Evolutionary conservation across 257 asterid species (phyloP), one percentile per base, ranked within the genome.

Genomic region (Scutellaria minor): DNA sequence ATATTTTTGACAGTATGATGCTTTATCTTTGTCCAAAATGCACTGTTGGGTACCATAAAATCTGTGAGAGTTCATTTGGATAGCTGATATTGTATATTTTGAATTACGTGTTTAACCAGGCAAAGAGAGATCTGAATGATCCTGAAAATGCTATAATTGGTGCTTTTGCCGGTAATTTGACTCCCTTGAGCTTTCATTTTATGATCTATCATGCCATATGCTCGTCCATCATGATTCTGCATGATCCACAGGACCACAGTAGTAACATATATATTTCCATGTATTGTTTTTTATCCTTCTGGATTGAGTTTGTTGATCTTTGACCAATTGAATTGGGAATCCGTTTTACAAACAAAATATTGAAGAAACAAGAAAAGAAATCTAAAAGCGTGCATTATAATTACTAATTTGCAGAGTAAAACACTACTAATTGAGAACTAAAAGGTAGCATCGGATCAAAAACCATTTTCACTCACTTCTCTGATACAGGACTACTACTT

Each of bases 71-170:
- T 10, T 65, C 60, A 45, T 56, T 51, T 71, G 68, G 73, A 56
- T 45, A 63, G 55, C 37, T 66, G 58, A 65, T 66, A 6, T 65
- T 56, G 14, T 37, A 22, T 15, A 2, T 44, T 62, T 52, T 71
- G 24, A 54, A 66, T 48, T 78, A 53, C 62, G 61, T 59, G 66
- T 71, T 53, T 44, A 13, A 76, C 73, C 87, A 94, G 98, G 97
- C 97, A 47, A 86, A 80, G 84, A 94, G 99, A 81, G 99, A 94
- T 68, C 82, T 94, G 71, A 86, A 88, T 56, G 97, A 87, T 85
- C 95, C 95, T 64, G 99, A 94, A 78, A 94, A 85, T 83, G 97
- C 99, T 50, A 76, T 89, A 37, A 82, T 94, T 14, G 98, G 98
- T 60, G 96, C 98, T 48, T 94, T 94, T 84, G 94, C 98, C 40